Evolutionary conservation across 495 filamentous ascomycete species (phyloP).

Genomic region (Trichoderma gamsii): DNA sequence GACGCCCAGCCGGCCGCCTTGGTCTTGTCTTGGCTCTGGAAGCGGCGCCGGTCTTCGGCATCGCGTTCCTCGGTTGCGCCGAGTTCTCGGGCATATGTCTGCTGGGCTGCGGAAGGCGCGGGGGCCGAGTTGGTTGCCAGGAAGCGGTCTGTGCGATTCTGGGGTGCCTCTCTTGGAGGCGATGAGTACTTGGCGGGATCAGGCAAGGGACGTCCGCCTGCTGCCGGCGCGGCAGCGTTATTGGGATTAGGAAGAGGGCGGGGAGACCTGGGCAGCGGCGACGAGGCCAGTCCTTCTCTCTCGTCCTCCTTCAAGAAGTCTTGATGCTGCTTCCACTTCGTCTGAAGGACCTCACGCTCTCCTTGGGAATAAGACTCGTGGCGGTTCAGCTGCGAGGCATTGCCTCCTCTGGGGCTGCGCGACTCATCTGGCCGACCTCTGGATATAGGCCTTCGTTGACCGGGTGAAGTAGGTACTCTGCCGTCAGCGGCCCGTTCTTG

Average conservation of each 20-base stretch:
- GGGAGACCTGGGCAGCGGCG: background rate
- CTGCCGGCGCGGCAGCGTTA: background rate
- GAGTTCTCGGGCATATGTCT: slow-evolving; percentile 54
- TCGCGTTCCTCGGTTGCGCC: slow-evolving; percentile 57
- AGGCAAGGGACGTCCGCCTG: slow-evolving; percentile 25
- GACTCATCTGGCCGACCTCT: slow-evolving; percentile 15
- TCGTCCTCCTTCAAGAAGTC: slow-evolving; percentile 30
- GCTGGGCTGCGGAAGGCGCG: slow-evolving; percentile 25
- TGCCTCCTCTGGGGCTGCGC: slow-evolving; percentile 21
- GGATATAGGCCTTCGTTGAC: background rate
- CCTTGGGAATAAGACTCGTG: slow-evolving; percentile 64
- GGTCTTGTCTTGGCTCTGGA: slow-evolving; percentile 59
- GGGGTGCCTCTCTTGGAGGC: slow-evolving; percentile 20
- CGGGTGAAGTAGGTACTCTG: background rate
- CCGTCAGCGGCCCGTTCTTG: slow-evolving; percentile 44
- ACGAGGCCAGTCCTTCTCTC: background rate
- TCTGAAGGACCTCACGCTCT: slow-evolving; percentile 67
- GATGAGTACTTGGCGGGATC: slow-evolving; percentile 30
- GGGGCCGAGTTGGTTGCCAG: slow-evolving; percentile 39
- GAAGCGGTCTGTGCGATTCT: slow-evolving; percentile 40
- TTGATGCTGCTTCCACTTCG: slow-evolving; percentile 58
- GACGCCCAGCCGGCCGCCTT: slow-evolving; percentile 69
- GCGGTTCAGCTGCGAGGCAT: slow-evolving; percentile 49
- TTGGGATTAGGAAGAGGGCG: slow-evolving; percentile 14
- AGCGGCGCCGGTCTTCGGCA: slow-evolving; percentile 60